Base-by-base conservation (phyloP, 176 grass and related monocot species). In the Tillandsia leiboldiana region DNA sequence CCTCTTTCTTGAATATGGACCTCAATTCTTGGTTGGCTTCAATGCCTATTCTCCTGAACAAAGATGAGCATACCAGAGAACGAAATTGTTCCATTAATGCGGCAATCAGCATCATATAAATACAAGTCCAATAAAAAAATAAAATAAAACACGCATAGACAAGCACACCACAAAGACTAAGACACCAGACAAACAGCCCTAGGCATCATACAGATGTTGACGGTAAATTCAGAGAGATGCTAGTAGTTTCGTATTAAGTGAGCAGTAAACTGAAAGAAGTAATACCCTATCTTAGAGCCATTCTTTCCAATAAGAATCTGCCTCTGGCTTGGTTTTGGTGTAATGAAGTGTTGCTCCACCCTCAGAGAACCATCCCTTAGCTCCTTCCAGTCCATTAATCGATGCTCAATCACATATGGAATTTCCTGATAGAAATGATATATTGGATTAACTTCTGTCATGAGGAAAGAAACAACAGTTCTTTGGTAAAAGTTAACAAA, bases 261-360 rank as follows among this genome's bases (percentile, higher is more conserved):
- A 23, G 15, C 1, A 9, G 51, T 66, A 47, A n/a, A 1, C 26
- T 52, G 4, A 73, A 2, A 52, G 7, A 63, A 33, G 64, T 11
- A 66, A 82, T 87, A 97, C 93, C 93, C 89, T 3, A 97, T 97
- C 76, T 92, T 97, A 74, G 93, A 97, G 23, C 89, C 93, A 83
- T 92, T 97, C 75, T 97, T 97, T 24, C 93, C 93, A 82, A 97
- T 82, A 92, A 97, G 81, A 81, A 97, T 97, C 73, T 97, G 93
- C 1, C 89, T 86, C 47, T 97, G 93, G 50, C 89, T 97, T 48
- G 84, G 78, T 72, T 97, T 97, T 79, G 85, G 88, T 53, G 93
- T 66, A 68, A 97, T 97, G 48, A 97, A 92, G 65, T 92, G 93
- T 18, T 97, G 93, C 78, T 97, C 89, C 59, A 97, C 76, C 78